Evolutionary conservation across 2,329 filamentous ascomycete genomes (phyloP).

Genomic region (Arthroderma uncinatum): DNA sequence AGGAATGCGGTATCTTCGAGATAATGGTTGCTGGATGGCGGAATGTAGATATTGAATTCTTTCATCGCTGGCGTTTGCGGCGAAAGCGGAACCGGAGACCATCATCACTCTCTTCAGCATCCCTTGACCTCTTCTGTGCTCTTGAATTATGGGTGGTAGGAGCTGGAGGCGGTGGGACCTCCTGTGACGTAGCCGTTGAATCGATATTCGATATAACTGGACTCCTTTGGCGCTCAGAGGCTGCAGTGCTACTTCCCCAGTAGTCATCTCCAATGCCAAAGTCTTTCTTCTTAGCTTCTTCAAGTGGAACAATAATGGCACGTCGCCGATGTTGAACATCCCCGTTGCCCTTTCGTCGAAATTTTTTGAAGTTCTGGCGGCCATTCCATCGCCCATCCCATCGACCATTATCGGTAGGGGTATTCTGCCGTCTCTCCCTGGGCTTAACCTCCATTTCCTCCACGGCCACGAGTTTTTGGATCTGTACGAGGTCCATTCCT

Average conservation of each 20-base stretch:
- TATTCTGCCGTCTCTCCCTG: slow-evolving; percentile 18
- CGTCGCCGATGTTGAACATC: slow-evolving; percentile 34
- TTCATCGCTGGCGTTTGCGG: slow-evolving; percentile 27
- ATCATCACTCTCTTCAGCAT: slow-evolving; percentile 46
- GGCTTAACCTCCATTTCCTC: slow-evolving; percentile 59
- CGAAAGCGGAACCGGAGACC: slow-evolving; percentile 47
- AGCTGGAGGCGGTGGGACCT: neutral
- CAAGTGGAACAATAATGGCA: slow-evolving; percentile 57
- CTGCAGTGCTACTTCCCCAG: slow-evolving; percentile 44
- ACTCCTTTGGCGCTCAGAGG: slow-evolving; percentile 16
- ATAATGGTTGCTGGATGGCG: neutral
- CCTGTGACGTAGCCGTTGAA: slow-evolving; percentile 12
- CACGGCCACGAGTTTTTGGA: slow-evolving; percentile 63
- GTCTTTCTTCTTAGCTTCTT: slow-evolving; percentile 59
- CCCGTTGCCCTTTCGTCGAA: slow-evolving; percentile 37
- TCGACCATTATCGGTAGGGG: slow-evolving; percentile 43
- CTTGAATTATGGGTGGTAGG: neutral
- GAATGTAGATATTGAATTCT: neutral
- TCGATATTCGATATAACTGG: slow-evolving; percentile 24
- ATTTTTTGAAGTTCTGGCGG: slow-evolving; percentile 90
- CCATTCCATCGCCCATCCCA: slow-evolving; percentile 93
- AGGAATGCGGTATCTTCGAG: too few relatives aligned
- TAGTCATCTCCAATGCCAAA: slow-evolving; percentile 67
- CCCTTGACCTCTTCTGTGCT: slow-evolving; percentile 20
- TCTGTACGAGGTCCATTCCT: slow-evolving; percentile 57